A percentile compares a stretch with the other conserved stretches of the same genome.
Evolutionary conservation across 2,329 filamentous ascomycete genomes (phyloP).

Genomic region (Arthrinium puccinioides): DNA sequence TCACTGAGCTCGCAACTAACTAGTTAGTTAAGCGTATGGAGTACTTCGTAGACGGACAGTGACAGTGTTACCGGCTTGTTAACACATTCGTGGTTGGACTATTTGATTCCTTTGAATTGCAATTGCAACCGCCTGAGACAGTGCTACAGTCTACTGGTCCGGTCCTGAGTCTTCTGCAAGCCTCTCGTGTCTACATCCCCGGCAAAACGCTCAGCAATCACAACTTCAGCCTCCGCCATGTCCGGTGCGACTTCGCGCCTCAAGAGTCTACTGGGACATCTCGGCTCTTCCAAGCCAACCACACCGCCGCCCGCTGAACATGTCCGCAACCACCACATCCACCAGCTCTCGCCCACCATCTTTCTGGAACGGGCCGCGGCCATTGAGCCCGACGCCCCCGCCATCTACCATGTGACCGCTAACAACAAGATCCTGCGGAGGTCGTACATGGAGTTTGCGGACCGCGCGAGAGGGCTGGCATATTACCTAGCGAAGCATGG

Average conservation of each 20-base stretch:
- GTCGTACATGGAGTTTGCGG: slow-evolving; percentile 74
- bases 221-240: too few relatives aligned
- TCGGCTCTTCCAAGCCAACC: slow-evolving; percentile 24
- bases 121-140: too few relatives aligned
- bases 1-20: too few relatives aligned
- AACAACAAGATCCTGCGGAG: slow-evolving; percentile 68
- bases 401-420: slow-evolving; percentile 78
- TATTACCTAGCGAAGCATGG: slow-evolving; percentile 76
- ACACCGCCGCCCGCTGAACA: slow-evolving; percentile 25
- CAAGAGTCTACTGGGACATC: slow-evolving; percentile 46
- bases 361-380: slow-evolving; percentile 80
- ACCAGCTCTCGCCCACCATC: slow-evolving; percentile 77
- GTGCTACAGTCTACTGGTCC: too few relatives aligned
- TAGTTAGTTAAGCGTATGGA: too few relatives aligned
- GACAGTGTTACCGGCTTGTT: too few relatives aligned
- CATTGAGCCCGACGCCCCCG: slow-evolving; percentile 80
- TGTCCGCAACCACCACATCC: slow-evolving; percentile 51
- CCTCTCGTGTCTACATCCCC: too few relatives aligned
- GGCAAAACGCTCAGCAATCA: too few relatives aligned
- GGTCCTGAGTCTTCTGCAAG: too few relatives aligned
- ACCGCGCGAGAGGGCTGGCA: slow-evolving; percentile 78
- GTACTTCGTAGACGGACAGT: too few relatives aligned
- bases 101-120: too few relatives aligned
- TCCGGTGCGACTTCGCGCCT: slow-evolving; percentile 57
- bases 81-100: too few relatives aligned